phyloP scores from a whole-genome alignment of 2,329 filamentous ascomycete species.

The Corinectria fuckeliana region DNA sequence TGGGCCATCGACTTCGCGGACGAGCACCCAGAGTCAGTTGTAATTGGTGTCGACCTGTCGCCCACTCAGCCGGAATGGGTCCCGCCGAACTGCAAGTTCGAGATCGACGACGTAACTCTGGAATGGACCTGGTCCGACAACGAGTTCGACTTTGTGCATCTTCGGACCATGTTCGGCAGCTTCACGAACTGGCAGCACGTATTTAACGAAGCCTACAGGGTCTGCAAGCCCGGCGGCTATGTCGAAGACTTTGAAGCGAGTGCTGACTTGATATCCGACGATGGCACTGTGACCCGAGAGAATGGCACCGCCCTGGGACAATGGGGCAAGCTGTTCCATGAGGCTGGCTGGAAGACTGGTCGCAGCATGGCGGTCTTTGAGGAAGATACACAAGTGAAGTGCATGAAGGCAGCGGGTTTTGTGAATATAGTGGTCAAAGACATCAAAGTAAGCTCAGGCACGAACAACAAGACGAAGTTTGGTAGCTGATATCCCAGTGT shows the following conservation, averaged over 20 bases:
- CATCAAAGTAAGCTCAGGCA: not conserved
- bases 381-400: conserved; percentile 10
- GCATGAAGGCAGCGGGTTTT: conserved; percentile 16
- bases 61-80: conserved; percentile 12
- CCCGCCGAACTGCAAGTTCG: conserved; percentile 16
- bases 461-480: not conserved
- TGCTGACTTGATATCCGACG: conserved; percentile 14
- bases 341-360: conserved; percentile 9
- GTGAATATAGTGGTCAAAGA: conserved; percentile 15
- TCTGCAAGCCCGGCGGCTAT: conserved; percentile 17
- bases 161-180: conserved; percentile 14
- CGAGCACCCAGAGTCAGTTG: conserved; percentile 10
- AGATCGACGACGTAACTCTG: conserved; percentile 12
- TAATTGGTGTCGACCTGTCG: conserved; percentile 16
- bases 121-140: conserved; percentile 8
- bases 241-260: conserved; percentile 16
- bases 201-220: conserved; percentile 10
- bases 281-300: conserved; percentile 13
- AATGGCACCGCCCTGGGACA: conserved; percentile 9
- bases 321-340: conserved; percentile 17
- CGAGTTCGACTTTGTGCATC: conserved; percentile 17
- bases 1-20: conserved; percentile 23
- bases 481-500: not conserved
- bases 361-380: conserved; percentile 14
- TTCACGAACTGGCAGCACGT: conserved; percentile 14